phyloP scores from a whole-genome alignment of 331 rosid species.

The Telfairia occidentalis region DNA sequence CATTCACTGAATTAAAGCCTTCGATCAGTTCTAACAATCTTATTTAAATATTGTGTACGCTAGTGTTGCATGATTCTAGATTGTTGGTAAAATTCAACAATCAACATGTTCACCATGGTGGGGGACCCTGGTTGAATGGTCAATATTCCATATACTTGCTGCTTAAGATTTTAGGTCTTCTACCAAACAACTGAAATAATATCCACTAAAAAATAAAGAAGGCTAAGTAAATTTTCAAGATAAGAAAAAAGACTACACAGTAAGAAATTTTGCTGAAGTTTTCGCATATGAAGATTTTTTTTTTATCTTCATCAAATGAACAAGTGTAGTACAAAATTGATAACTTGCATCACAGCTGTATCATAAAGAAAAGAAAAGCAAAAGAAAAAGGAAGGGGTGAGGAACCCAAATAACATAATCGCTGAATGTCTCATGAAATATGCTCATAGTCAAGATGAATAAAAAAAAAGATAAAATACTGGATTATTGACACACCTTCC shows the following conservation, averaged over 20 bases:
- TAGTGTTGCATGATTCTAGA: neutral
- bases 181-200: neutral
- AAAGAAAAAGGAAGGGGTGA: neutral
- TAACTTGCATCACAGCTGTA: neutral
- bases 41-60: neutral
- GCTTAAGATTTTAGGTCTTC: neutral
- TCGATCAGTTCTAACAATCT: neutral
- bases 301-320: neutral
- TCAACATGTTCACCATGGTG: neutral
- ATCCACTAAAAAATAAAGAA: constrained; percentile 1
- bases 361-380: neutral
- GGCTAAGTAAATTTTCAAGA: neutral
- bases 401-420: neutral
- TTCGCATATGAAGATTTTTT: neutral
- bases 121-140: neutral
- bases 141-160: neutral
- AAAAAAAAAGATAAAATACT: neutral
- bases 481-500: constrained; percentile 42
- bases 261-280: neutral
- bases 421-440: neutral
- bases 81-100: neutral
- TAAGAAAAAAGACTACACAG: neutral
- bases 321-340: neutral
- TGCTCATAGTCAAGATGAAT: neutral
- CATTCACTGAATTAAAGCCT: neutral